Evolutionary conservation across 176 grass and related monocot species (phyloP).

Genomic region (Rhynchospora tenuis): DNA sequence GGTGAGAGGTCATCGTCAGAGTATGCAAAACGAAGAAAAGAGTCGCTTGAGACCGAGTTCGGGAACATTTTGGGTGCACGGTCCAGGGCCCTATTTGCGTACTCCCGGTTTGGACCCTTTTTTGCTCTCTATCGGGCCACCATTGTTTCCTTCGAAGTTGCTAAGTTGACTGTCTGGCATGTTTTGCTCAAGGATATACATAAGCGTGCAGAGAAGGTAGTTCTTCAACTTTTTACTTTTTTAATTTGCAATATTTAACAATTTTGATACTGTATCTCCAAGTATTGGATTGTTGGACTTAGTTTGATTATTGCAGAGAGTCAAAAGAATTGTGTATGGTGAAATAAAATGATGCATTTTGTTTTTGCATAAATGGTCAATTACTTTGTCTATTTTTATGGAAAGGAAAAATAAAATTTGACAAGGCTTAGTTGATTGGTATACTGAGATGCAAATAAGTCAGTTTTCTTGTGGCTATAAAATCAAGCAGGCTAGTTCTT

Average conservation of each 20-base stretch:
- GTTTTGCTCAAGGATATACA: constrained; percentile 47
- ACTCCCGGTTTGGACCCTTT: constrained; percentile 70
- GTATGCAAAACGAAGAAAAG: constrained; percentile 85
- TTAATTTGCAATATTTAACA: not conserved
- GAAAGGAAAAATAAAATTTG: not conserved
- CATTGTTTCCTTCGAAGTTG: constrained; percentile 77
- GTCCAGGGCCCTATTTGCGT: constrained; percentile 57
- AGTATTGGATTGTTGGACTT: not conserved
- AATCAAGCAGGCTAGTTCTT: not conserved
- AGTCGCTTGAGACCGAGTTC: constrained; percentile 74
- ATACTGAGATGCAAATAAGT: not conserved
- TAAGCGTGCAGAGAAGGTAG: constrained; percentile 71
- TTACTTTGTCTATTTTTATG: not conserved
- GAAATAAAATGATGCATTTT: not conserved
- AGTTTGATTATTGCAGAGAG: not conserved
- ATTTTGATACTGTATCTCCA: not conserved
- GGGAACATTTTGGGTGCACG: constrained; percentile 65
- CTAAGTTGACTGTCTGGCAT: constrained; percentile 85
- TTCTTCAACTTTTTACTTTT: not conserved
- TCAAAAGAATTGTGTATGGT: not conserved
- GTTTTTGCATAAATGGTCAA: not conserved
- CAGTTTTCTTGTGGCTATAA: not conserved
- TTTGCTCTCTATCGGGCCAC: constrained; percentile 80
- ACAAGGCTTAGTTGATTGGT: not conserved
- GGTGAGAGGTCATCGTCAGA: constrained; percentile 75